Base-by-base conservation (phyloP, 2,329 filamentous ascomycete genomes). In the Exophiala sp. region DNA sequence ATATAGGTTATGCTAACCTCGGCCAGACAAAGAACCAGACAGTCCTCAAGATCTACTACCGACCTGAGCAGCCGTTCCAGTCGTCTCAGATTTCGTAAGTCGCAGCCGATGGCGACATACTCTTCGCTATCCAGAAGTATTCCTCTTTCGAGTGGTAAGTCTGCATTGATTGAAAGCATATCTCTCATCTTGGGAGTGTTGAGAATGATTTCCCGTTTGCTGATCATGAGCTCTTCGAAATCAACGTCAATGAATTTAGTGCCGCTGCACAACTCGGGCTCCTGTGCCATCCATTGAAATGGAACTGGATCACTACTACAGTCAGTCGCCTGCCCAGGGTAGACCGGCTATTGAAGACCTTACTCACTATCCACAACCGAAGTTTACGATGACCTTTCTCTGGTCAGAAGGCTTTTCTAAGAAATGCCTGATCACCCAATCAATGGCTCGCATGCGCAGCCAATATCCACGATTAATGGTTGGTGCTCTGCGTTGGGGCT, bases 1-100 rank as follows among this genome's bases (percentile, higher is more conserved):
- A 96, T 95, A 65, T 95, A 95, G 1, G 90, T 94, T 38, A 95
- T 82, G 3, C 91, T 95, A 11, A 96, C 91, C 71, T 97, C 92
- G 1, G 91, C 91, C 21, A 91, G 80, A 64, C 94, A 95, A 20
- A 96, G 74, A 2, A 96, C 79, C 2, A 79, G 76, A 54, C 81
- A 83, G 6, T 81, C 73, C 1, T 78, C 67, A 12, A 86, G 67
- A 36, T 85, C 74, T 2, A 89, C 67, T 41, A 86, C 76, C 9
- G 71, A 71, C 14, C 78, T 77, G 20, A 96, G 71, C 3, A 82
- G 75, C 5, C 73, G 66, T 53, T 85, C 75, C 8, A 96, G 75
- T 12, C 74, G 75, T 18, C 75, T 66, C 4, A 91, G 75, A 49
- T 92, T 78, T 33, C 86, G 81, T 35, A 96, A 44, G 47, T 64